Evolutionary conservation across 176 grass and related monocot species (phyloP).

Genomic region (Oryza brachyantha): DNA sequence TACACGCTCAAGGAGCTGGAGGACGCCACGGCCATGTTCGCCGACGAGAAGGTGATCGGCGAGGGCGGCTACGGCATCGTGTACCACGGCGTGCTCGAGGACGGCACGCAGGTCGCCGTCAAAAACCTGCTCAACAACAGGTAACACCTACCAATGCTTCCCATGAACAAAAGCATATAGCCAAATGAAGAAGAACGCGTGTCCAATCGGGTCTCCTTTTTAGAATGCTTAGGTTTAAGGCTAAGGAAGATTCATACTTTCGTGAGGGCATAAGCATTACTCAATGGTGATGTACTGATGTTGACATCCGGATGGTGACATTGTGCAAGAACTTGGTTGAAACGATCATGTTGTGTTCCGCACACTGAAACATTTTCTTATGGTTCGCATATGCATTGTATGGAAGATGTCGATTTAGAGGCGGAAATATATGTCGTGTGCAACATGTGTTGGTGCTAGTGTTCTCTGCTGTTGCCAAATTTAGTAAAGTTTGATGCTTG

Average conservation of each 20-base stretch:
- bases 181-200: constrained; percentile 4
- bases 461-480: constrained; percentile 25
- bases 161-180: background rate
- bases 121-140: constrained; percentile 96
- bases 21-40: constrained; percentile 73
- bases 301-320: constrained; percentile 39
- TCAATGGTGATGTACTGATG: constrained; percentile 31
- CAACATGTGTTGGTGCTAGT: background rate
- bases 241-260: constrained; percentile 34
- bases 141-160: constrained; percentile 40
- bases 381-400: constrained; percentile 31
- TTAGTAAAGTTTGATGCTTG: constrained; percentile 32
- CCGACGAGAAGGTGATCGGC: constrained; percentile 87
- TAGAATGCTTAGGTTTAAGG: constrained; percentile 25
- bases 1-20: constrained; percentile 95
- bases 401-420: constrained; percentile 18
- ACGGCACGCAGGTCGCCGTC: constrained; percentile 75
- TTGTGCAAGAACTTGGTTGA: constrained; percentile 8
- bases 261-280: background rate
- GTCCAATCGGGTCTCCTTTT: constrained; percentile 19
- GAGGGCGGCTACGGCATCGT: constrained; percentile 97
- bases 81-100: constrained; percentile 84
- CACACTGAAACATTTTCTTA: constrained; percentile 1
- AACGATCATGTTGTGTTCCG: background rate
- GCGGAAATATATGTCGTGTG: constrained; percentile 5